Evolutionary conservation across 768 basidiomycete species (phyloP).

Genomic region (Phylloporus arenicola): DNA sequence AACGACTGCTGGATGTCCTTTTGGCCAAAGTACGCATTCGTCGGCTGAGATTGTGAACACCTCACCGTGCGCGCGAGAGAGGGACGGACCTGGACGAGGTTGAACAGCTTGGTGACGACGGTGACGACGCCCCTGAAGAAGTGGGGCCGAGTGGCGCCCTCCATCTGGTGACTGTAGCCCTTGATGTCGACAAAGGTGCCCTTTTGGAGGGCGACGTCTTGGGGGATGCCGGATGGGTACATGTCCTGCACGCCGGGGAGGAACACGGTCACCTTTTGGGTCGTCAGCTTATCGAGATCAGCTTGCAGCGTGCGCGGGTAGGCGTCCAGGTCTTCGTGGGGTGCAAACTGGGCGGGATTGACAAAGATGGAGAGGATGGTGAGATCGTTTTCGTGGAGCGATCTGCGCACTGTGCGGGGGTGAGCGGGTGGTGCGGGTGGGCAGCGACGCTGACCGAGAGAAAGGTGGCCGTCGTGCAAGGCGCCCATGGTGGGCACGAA

Average conservation of each 20-base stretch:
- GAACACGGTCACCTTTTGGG: constrained; percentile 60
- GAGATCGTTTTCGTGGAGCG: constrained; percentile 70
- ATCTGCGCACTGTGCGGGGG: constrained; percentile 57
- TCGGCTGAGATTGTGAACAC: constrained; percentile 46
- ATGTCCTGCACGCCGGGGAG: constrained; percentile 75
- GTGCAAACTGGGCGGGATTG: constrained; percentile 96
- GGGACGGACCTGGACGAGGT: constrained; percentile 68
- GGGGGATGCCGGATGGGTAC: constrained; percentile 89
- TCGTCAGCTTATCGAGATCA: constrained; percentile 62
- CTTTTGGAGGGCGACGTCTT: constrained; percentile 64
- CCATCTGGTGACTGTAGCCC: constrained; percentile 90
- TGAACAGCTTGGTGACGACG: constrained; percentile 92
- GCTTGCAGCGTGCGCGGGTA: constrained; percentile 83
- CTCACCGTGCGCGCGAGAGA: background rate
- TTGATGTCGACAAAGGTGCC: constrained; percentile 93
- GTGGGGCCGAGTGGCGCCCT: constrained; percentile 77
- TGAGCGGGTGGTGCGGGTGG: background rate
- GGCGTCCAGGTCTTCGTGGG: constrained; percentile 84
- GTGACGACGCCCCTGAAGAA: constrained; percentile 97
- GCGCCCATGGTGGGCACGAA: constrained; percentile 99
- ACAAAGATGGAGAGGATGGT: constrained; percentile 96
- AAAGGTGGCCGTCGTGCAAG: constrained; percentile 87
- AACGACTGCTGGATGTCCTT: constrained; percentile 98
- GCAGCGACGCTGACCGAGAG: constrained; percentile 59
- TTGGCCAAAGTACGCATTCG: constrained; percentile 91